Percentiles rank a stretch among this genome's conserved stretches.
Conservation (phyloP, 169 alveolate genomes). For the Eimeria acervulina region DNA sequence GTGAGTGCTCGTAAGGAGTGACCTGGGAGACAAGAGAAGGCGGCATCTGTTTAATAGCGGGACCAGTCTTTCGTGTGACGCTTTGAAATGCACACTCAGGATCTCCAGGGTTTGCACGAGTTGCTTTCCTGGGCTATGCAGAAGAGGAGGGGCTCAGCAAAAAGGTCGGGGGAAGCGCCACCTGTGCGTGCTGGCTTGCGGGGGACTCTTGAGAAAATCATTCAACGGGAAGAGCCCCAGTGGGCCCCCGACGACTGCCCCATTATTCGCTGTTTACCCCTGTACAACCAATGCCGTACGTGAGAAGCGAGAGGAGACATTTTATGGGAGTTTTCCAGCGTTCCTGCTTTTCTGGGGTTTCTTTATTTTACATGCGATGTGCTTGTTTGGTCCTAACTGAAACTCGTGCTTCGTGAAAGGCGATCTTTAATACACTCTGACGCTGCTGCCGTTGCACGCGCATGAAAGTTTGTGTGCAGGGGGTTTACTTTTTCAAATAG, state of each 20-base stretch:
- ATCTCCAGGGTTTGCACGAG: constrained; percentile 56
- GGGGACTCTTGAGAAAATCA: background rate
- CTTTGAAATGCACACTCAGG: background rate
- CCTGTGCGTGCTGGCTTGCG: background rate
- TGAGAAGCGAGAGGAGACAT: background rate
- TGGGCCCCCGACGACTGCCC: constrained; percentile 74
- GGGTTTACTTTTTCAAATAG: background rate
- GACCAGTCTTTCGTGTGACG: background rate
- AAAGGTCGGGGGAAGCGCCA: background rate
- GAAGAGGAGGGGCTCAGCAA: background rate
- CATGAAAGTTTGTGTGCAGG: background rate
- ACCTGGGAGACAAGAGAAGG: background rate
- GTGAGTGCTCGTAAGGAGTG: background rate
- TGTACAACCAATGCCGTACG: constrained; percentile 47
- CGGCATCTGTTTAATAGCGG: constrained; percentile 1
- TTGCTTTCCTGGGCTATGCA: constrained; percentile 36
- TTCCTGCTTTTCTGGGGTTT: background rate
- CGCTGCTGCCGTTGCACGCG: background rate
- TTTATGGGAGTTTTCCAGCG: background rate
- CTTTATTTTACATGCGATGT: background rate
- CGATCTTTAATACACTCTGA: background rate
- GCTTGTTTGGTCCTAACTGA: background rate
- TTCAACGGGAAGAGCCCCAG: constrained; percentile 39
- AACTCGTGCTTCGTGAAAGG: background rate
- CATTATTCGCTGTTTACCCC: constrained; percentile 29